A percentile compares a stretch with the other conserved stretches of the same genome.
phyloP scores from a whole-genome alignment of 192 early-diverging fungal species.

The Umbelopsis ramanniana region DNA sequence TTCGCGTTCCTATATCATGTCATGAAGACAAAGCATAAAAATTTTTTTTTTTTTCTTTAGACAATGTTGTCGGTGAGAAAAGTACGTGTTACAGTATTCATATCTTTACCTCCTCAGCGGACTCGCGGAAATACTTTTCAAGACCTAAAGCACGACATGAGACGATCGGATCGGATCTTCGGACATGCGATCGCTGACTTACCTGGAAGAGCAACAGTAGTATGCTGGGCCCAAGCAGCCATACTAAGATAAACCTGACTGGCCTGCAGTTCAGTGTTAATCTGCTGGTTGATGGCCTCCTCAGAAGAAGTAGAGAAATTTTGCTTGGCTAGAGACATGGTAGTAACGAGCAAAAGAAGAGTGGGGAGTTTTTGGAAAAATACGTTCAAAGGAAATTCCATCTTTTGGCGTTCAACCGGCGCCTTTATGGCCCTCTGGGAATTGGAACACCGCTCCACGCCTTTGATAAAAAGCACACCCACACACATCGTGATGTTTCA shows the following conservation, averaged over 20 bases:
- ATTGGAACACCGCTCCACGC: conserved; percentile 6
- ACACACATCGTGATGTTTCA: too few relatives aligned
- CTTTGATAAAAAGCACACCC: neutral
- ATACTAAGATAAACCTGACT: conserved; percentile 61
- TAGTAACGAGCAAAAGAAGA: neutral
- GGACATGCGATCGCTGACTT: neutral
- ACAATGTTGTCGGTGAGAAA: conserved; percentile 16
- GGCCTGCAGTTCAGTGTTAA: conserved; percentile 63
- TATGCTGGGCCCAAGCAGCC: conserved; percentile 53
- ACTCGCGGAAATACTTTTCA: conserved; percentile 58
- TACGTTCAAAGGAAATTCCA: neutral
- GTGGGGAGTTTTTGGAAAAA: neutral
- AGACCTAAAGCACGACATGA: conserved; percentile 30
- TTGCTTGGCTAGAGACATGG: conserved; percentile 57
- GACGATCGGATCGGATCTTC: neutral
- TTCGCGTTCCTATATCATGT: conserved; percentile 27
- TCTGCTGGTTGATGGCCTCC: conserved; percentile 61
- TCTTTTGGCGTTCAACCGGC: neutral
- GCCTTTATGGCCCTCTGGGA: neutral
- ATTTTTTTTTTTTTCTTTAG: neutral
- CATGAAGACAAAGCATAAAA: neutral
- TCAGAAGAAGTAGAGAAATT: conserved; percentile 55
- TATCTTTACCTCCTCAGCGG: conserved; percentile 43
- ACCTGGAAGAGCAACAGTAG: conserved; percentile 55
- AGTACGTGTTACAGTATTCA: neutral